These are phyloP conservation scores for Oryza coarctata DNA, from an alignment of 176 grass and related monocot genomes.

Conservation along the genomic window DNA sequence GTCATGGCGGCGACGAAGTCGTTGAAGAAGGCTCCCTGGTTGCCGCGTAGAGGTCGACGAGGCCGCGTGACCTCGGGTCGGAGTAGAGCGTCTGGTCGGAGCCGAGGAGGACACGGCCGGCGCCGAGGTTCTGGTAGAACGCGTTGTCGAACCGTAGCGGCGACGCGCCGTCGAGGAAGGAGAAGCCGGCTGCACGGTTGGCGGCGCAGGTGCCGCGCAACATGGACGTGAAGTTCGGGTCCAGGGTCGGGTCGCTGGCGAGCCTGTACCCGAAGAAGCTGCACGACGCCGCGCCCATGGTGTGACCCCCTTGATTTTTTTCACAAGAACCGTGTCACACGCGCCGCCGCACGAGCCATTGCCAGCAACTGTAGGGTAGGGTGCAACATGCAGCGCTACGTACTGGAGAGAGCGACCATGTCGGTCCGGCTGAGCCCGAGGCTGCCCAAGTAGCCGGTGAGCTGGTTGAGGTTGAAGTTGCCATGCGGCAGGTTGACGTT, in stretches of 20 bases:
- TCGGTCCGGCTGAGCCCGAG: slow-evolving; percentile 59
- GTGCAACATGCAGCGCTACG: not conserved
- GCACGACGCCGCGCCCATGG: slow-evolving; percentile 48
- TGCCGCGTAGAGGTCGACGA: slow-evolving; percentile 50
- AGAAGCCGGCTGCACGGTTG: not conserved
- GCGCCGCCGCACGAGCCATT: not conserved
- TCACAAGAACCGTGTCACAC: too few relatives aligned
- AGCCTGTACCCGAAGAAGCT: slow-evolving; percentile 39
- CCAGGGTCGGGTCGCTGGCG: slow-evolving; percentile 32
- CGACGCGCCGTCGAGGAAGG: slow-evolving; percentile 51
- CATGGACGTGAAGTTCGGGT: slow-evolving; percentile 34
- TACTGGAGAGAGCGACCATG: slow-evolving; percentile 71
- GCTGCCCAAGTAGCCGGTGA: slow-evolving; percentile 52
- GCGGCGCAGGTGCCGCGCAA: slow-evolving; percentile 28
- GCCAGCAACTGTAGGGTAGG: too few relatives aligned
- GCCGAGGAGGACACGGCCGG: slow-evolving; percentile 44
- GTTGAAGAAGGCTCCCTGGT: slow-evolving; percentile 47
- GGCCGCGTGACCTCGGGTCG: slow-evolving; percentile 46
- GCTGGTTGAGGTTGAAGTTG: slow-evolving; percentile 53
- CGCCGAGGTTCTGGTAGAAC: slow-evolving; percentile 55
- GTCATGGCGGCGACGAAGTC: slow-evolving; percentile 47
- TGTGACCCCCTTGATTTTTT: slow-evolving; percentile 42
- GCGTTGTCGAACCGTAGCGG: slow-evolving; percentile 53
- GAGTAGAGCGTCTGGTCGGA: slow-evolving; percentile 65
- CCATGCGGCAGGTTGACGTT: slow-evolving; percentile 59